Percentiles rank a stretch among this genome's conserved stretches.
Conservation (phyloP, 345 rosid genomes). For the Citrus reticulata region DNA sequence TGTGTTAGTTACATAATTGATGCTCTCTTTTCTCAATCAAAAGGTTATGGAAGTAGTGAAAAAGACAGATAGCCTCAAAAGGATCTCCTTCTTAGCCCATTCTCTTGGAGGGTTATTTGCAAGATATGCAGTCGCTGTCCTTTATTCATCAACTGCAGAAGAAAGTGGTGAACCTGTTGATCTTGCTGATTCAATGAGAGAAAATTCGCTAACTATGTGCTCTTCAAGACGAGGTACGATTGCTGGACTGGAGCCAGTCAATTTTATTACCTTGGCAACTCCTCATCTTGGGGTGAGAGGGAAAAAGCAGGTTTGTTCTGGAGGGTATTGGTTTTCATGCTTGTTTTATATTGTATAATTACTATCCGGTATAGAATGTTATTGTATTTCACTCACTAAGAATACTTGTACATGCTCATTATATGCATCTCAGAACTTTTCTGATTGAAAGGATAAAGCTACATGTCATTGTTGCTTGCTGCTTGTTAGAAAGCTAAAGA, state of each 20-base stretch:
- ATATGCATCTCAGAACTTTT: not conserved
- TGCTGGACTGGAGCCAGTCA: slow-evolving; percentile 89
- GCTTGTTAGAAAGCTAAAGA: not conserved
- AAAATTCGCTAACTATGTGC: slow-evolving; percentile 22
- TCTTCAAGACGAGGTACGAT: slow-evolving; percentile 49
- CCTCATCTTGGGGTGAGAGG: slow-evolving; percentile 99
- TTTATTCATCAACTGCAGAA: slow-evolving; percentile 45
- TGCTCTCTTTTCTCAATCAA: slow-evolving; percentile 6
- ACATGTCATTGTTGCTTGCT: not conserved
- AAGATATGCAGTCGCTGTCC: slow-evolving; percentile 77
- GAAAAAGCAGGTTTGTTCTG: slow-evolving; percentile 80
- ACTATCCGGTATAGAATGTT: not conserved
- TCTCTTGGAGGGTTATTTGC: slow-evolving; percentile 98
- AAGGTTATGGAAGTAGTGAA: slow-evolving; percentile 73
- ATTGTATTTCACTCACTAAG: not conserved
- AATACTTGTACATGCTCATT: not conserved
- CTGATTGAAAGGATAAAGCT: not conserved
- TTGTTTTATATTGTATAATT: not conserved
- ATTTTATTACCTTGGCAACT: slow-evolving; percentile 94
- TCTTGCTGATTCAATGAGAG: slow-evolving; percentile 23
- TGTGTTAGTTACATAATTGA: slow-evolving; percentile 5
- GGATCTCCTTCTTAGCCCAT: slow-evolving; percentile 92
- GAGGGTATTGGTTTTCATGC: slow-evolving; percentile 4
- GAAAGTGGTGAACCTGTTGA: slow-evolving; percentile 26
- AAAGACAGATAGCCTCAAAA: slow-evolving; percentile 66